phyloP scores from a whole-genome alignment of 2,329 filamentous ascomycete genomes.

The Botrytis medusae region DNA sequence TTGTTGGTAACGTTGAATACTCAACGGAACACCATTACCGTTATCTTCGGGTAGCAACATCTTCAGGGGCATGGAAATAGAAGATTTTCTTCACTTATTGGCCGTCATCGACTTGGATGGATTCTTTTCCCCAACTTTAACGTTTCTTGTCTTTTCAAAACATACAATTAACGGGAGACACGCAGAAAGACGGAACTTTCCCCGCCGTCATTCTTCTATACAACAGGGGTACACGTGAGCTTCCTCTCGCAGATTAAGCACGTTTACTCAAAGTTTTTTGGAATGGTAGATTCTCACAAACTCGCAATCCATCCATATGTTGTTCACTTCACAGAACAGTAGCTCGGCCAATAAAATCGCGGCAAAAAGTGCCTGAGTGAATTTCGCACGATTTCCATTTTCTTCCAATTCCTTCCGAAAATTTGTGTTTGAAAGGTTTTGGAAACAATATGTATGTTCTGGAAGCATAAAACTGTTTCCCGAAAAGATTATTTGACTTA shows the following conservation, averaged over 20 bases:
- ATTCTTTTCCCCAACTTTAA: neutral
- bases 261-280: rapidly evolving
- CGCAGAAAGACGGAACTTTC: neutral
- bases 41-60: neutral
- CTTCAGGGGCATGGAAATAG: neutral
- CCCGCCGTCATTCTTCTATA: neutral
- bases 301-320: neutral
- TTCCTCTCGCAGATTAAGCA: neutral
- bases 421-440: neutral
- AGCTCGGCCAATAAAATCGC: neutral
- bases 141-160: neutral
- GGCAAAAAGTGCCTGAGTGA: neutral
- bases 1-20: neutral
- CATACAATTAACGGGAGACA: too few relatives aligned
- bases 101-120: neutral
- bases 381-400: neutral
- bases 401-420: neutral
- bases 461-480: neutral
- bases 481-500: neutral
- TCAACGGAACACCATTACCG: neutral
- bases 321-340: neutral
- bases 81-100: neutral
- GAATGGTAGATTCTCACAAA: neutral
- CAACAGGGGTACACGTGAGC: neutral
- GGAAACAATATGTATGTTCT: neutral